Conservation (phyloP, 352 stramenopile species). For the Phytophthora ramorum region DNA sequence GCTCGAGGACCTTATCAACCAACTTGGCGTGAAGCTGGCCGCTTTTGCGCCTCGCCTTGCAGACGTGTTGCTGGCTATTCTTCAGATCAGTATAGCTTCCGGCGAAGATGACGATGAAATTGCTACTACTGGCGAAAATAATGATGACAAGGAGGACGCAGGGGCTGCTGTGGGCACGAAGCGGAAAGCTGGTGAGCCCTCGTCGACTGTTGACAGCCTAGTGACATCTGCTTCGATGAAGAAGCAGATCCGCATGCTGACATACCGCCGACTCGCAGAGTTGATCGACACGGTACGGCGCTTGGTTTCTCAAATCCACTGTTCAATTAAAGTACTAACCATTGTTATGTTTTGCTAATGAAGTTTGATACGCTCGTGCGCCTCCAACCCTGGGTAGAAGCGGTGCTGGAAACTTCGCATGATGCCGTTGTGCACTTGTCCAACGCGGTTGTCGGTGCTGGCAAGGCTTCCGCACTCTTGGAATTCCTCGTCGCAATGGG, state of each 20-base stretch:
- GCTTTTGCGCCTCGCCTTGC: constrained; percentile 83
- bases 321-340: constrained; percentile 8
- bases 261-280: constrained; percentile 76
- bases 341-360: constrained; percentile 9
- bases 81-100: constrained; percentile 57
- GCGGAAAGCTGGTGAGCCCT: constrained; percentile 20
- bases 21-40: constrained; percentile 87
- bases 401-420: constrained; percentile 50
- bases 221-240: constrained; percentile 56
- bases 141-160: constrained; percentile 21
- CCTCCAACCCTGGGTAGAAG: constrained; percentile 70
- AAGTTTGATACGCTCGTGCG: constrained; percentile 74
- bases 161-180: constrained; percentile 27
- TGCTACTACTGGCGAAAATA: constrained; percentile 31
- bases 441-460: constrained; percentile 74
- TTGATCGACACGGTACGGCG: constrained; percentile 66
- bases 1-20: constrained; percentile 84
- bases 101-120: constrained; percentile 30
- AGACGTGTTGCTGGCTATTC: constrained; percentile 77
- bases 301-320: background rate
- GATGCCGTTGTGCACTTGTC: constrained; percentile 74
- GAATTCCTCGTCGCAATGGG: constrained; percentile 78
- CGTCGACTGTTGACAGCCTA: constrained; percentile 15
- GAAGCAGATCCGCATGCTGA: constrained; percentile 84
- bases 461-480: constrained; percentile 79